These are phyloP conservation scores for Syzygium syzygioides DNA, from an alignment of 441 rosid species.

Conservation along the genomic window DNA sequence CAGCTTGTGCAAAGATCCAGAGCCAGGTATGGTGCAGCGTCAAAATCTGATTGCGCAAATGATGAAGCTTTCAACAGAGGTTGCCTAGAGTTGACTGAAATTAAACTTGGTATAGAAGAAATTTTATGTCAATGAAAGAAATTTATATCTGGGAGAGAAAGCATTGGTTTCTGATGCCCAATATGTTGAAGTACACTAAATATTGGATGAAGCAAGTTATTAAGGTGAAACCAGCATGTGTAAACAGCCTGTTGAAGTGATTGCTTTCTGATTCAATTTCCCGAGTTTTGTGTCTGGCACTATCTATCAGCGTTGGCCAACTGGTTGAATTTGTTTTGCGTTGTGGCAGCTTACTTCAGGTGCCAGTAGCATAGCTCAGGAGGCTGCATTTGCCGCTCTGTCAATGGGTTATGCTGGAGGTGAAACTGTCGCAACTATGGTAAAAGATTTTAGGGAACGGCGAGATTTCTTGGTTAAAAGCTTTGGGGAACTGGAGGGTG, in stretches of 20 bases:
- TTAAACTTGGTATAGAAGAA: background rate
- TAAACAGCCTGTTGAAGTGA: background rate
- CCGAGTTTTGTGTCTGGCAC: background rate
- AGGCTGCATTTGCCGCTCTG: slow-evolving; percentile 86
- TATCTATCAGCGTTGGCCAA: background rate
- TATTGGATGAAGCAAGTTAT: background rate
- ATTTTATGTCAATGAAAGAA: background rate
- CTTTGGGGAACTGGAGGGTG: slow-evolving; percentile 69
- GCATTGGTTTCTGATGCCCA: background rate
- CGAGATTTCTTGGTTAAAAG: slow-evolving; percentile 84
- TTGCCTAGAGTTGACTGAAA: background rate
- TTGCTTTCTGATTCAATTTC: background rate
- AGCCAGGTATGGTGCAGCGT: slow-evolving; percentile 68
- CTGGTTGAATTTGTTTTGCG: background rate
- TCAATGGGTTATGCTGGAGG: slow-evolving; percentile 93
- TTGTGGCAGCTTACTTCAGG: slow-evolving; percentile 49
- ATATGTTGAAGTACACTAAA: background rate
- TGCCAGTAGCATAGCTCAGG: slow-evolving; percentile 85
- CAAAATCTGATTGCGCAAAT: background rate
- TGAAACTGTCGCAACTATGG: slow-evolving; percentile 76
- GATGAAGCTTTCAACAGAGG: background rate
- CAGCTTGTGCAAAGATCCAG: slow-evolving; percentile 91
- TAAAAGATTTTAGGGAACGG: slow-evolving; percentile 79
- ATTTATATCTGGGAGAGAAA: background rate
- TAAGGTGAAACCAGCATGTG: background rate